phyloP scores from a whole-genome alignment of 2,329 filamentous ascomycete genomes.

The Bimuria novae-zelandiae region DNA sequence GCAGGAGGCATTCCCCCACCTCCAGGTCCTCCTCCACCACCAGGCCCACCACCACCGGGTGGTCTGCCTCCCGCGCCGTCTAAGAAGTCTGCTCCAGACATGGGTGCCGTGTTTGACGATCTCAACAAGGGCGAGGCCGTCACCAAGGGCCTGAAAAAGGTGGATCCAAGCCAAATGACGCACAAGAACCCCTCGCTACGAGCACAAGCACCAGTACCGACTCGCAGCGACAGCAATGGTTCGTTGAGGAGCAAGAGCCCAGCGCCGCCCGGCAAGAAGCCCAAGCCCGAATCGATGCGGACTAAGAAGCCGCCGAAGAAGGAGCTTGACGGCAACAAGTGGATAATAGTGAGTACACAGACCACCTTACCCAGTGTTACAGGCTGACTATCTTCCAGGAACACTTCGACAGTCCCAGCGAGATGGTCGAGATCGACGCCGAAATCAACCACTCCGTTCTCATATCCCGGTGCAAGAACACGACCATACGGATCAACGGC shows the following conservation, averaged over 20 bases:
- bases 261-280: slow-evolving; percentile 72
- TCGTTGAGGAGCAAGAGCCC: slow-evolving; percentile 75
- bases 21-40: slow-evolving; percentile 63
- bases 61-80: slow-evolving; percentile 54
- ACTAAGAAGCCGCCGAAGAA: slow-evolving; percentile 55
- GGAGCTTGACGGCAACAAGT: slow-evolving; percentile 73
- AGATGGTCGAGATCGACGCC: slow-evolving; percentile 80
- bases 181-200: slow-evolving; percentile 95
- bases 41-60: slow-evolving; percentile 42
- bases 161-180: slow-evolving; percentile 95
- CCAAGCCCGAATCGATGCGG: slow-evolving; percentile 55
- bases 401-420: slow-evolving; percentile 79
- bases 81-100: slow-evolving; percentile 60
- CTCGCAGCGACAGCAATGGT: slow-evolving; percentile 56
- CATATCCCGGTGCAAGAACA: slow-evolving; percentile 89
- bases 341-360: slow-evolving; percentile 71
- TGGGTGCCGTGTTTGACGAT: slow-evolving; percentile 88
- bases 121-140: slow-evolving; percentile 89
- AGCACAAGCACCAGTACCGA: slow-evolving; percentile 70
- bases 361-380: too few relatives aligned
- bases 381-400: slow-evolving; percentile 60
- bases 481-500: slow-evolving; percentile 84
- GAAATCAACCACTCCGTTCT: slow-evolving; percentile 85
- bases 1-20: slow-evolving; percentile 64
- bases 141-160: slow-evolving; percentile 86